Evolutionary conservation across 1,284 basidiomycete genomes (phyloP).

Genomic region (Microbotryomycetes sp.): DNA sequence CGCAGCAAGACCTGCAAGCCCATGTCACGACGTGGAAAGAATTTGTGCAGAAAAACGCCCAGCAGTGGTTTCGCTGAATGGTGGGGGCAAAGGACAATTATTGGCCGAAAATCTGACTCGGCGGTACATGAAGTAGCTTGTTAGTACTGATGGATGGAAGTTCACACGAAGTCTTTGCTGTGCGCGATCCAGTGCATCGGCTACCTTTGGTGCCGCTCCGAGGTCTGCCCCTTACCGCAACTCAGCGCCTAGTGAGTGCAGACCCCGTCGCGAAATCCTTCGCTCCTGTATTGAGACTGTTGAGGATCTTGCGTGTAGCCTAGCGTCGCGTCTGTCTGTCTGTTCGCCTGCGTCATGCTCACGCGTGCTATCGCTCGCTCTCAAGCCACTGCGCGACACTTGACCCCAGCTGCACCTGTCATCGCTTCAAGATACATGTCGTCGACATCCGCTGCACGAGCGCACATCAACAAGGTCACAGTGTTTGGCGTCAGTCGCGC

Average conservation of each 20-base stretch:
- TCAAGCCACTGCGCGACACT: neutral
- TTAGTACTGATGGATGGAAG: no score
- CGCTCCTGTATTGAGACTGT: no score
- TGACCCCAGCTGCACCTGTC: neutral
- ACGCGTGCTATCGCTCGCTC: neutral
- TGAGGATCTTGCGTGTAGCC: neutral
- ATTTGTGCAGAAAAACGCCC: neutral
- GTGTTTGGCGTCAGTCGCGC: conserved; percentile 13
- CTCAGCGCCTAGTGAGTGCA: no score
- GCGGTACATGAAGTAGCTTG: no score
- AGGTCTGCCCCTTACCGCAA: no score
- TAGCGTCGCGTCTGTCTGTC: neutral
- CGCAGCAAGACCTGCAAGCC: neutral
- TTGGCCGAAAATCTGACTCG: no score
- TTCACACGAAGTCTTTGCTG: no score
- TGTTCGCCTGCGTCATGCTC: neutral
- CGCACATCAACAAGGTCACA: conserved; percentile 16
- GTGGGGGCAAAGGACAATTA: no score
- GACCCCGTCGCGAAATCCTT: no score
- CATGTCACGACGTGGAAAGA: neutral
- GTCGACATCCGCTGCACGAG: neutral
- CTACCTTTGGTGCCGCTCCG: no score
- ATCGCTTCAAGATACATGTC: neutral
- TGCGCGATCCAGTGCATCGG: no score
- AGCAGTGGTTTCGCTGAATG: neutral